phyloP scores from a whole-genome alignment of 2,329 filamentous ascomycete species.

The Fusarium temperatum region DNA sequence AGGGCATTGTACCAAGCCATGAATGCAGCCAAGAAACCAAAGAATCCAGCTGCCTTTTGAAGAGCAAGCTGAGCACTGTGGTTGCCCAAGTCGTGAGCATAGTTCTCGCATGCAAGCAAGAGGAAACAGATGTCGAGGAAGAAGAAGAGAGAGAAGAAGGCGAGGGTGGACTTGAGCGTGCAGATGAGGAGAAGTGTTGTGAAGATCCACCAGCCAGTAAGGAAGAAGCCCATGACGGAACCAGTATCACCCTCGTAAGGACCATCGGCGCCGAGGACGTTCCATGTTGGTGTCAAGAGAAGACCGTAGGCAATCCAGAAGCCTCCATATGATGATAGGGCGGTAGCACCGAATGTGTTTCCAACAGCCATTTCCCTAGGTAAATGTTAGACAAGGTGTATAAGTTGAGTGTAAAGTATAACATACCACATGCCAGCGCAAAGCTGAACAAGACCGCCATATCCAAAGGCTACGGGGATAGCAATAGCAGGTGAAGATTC shows the following conservation, averaged over 20 bases:
- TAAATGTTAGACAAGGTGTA: neutral
- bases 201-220: constrained; percentile 87
- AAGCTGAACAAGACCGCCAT: constrained; percentile 79
- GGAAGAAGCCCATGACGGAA: constrained; percentile 76
- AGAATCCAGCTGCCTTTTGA: constrained; percentile 77
- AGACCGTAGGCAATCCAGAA: constrained; percentile 85
- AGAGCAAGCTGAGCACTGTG: constrained; percentile 56
- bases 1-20: constrained; percentile 88
- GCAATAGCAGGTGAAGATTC: constrained; percentile 72
- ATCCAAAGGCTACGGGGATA: constrained; percentile 74
- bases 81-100: constrained; percentile 62
- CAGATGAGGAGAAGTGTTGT: constrained; percentile 77
- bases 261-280: constrained; percentile 58
- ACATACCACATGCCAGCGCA: constrained; percentile 87
- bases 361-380: constrained; percentile 85
- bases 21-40: constrained; percentile 84
- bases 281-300: constrained; percentile 73
- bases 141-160: constrained; percentile 82
- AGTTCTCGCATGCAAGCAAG: constrained; percentile 73
- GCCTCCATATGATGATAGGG: constrained; percentile 81
- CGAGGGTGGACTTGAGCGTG: constrained; percentile 79
- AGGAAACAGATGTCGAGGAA: constrained; percentile 80
- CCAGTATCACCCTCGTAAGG: constrained; percentile 57
- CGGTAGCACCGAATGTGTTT: constrained; percentile 86
- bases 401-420: neutral